Evolutionary conservation across 2,329 filamentous ascomycete genomes (phyloP), one percentile per base, ranked within the genome.

Genomic region (Ampelomyces quisqualis): DNA sequence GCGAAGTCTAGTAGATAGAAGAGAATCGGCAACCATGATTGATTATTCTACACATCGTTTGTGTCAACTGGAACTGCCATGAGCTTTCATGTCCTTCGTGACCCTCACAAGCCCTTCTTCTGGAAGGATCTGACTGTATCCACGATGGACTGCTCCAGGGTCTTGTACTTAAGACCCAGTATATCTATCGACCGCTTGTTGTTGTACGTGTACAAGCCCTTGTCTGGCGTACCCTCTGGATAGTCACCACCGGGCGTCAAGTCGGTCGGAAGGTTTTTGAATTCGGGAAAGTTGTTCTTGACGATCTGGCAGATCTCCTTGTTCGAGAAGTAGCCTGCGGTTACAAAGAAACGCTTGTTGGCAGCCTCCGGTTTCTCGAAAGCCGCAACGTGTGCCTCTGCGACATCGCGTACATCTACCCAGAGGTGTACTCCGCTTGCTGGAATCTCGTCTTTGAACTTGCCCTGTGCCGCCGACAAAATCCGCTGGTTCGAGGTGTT

Each of bases 401-500:
- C 84, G 0, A 86, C 76, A 52, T 87, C 71, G 15, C 71, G 68
- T 5, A 75, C 73, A 38, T 75, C 72, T 5, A 73, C 67, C 69
- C 70, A 73, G 20, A 73, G 42, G 45, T 65, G 82, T 1, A 76
- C 76, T 0, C 75, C 77, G 0, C 80, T 85, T 0, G 80, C 73
- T 0, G 77, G 73, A 7, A 86, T 74, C 18, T 74, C 72, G 2
- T 77, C 69, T 49, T 79, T 82, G 61, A 72, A 77, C 44, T 79
- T 77, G 13, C 85, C 86, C 5, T 74, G 76, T n/a, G 84, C 74
- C 36, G 86, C 68, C 45, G 84, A 76, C 7, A 79, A 72, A 38
- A 88, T 76, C 14, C 82, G 78, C 52, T 82, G 76, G 62, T 89
- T 90, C 10, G 84, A 87, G 1, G 84, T 86, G 69, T 90, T 90